These are phyloP conservation scores for Penstemon davidsonii DNA, from an alignment of 257 asterid genomes.

Conservation along the genomic window DNA sequence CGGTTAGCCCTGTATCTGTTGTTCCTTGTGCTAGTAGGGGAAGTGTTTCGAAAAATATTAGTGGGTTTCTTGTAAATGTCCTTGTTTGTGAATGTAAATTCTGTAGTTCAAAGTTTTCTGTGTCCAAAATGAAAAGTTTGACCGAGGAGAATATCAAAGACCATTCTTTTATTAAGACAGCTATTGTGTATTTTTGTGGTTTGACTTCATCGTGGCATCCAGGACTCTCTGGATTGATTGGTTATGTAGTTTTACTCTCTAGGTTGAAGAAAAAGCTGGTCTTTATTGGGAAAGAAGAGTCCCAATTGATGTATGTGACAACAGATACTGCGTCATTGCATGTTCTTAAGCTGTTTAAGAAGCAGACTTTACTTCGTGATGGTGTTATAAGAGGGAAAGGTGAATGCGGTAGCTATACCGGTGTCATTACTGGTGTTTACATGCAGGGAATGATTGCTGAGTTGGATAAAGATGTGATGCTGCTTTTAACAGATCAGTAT, in stretches of 20 bases:
- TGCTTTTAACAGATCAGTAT: conserved; percentile 63
- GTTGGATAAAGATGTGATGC: conserved; percentile 69
- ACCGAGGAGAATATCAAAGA: conserved; percentile 25
- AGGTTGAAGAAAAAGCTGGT: conserved; percentile 72
- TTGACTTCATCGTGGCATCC: conserved; percentile 80
- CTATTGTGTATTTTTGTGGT: conserved; percentile 60
- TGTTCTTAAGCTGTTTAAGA: conserved; percentile 41
- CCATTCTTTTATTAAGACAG: conserved; percentile 53
- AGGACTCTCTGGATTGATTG: conserved; percentile 48
- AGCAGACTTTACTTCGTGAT: conserved; percentile 16
- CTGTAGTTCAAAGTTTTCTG: conserved; percentile 44
- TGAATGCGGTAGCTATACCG: conserved; percentile 63
- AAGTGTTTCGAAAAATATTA: conserved; percentile 32
- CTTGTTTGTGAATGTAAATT: conserved; percentile 62
- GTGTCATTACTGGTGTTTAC: conserved; percentile 70
- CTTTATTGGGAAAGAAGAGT: conserved; percentile 47
- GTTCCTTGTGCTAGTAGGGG: conserved; percentile 53
- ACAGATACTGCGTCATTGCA: conserved; percentile 50
- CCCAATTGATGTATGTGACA: conserved; percentile 71
- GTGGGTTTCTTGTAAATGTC: conserved; percentile 68
- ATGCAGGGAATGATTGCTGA: conserved; percentile 84
- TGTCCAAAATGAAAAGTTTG: conserved; percentile 30
- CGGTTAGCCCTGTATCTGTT: conserved; percentile 61
- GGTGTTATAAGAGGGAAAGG: conserved; percentile 46
- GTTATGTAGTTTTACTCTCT: conserved; percentile 43